Evolutionary conservation across 805 yeast genomes (phyloP).

Genomic region (Suhomyces sp.): DNA sequence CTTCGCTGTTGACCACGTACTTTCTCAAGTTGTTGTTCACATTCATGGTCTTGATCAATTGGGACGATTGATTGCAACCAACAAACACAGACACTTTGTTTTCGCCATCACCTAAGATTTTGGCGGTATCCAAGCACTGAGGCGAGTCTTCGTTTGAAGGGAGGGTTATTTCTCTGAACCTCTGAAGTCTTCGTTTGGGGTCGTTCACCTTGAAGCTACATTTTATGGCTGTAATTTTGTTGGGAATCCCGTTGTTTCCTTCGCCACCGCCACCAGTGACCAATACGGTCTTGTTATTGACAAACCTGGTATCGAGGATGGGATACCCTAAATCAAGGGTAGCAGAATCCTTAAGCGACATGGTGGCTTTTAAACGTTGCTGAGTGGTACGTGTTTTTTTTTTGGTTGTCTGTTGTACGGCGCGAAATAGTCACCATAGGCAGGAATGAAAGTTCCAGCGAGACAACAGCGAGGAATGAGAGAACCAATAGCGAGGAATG

Average conservation of each 20-base stretch:
- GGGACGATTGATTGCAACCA: slow-evolving; percentile 72
- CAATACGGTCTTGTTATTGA: slow-evolving; percentile 56
- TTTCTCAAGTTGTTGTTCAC: slow-evolving; percentile 71
- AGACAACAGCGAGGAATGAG: background rate
- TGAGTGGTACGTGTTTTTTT: slow-evolving; percentile 1
- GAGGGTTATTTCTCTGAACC: slow-evolving; percentile 60
- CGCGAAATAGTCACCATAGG: no score
- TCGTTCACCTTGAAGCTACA: slow-evolving; percentile 51
- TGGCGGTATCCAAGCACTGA: slow-evolving; percentile 62
- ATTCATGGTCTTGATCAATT: slow-evolving; percentile 52
- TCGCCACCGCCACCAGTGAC: slow-evolving; percentile 97
- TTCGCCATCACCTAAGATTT: slow-evolving; percentile 25
- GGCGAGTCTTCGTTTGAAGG: slow-evolving; percentile 81
- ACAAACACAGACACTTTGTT: slow-evolving; percentile 52
- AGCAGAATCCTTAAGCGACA: slow-evolving; percentile 36
- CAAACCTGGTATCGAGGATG: slow-evolving; percentile 72
- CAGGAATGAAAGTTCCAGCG: no score
- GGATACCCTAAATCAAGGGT: slow-evolving; percentile 63
- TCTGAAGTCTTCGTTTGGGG: slow-evolving; percentile 45
- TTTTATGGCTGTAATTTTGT: slow-evolving; percentile 67
- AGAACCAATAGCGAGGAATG: background rate
- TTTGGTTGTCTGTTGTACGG: background rate
- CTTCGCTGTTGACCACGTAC: slow-evolving; percentile 52
- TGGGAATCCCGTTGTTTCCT: slow-evolving; percentile 84
- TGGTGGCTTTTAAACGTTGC: slow-evolving; percentile 6